phyloP scores from a whole-genome alignment of 2,329 filamentous ascomycete genomes.

The Arachnomyces sp. region DNA sequence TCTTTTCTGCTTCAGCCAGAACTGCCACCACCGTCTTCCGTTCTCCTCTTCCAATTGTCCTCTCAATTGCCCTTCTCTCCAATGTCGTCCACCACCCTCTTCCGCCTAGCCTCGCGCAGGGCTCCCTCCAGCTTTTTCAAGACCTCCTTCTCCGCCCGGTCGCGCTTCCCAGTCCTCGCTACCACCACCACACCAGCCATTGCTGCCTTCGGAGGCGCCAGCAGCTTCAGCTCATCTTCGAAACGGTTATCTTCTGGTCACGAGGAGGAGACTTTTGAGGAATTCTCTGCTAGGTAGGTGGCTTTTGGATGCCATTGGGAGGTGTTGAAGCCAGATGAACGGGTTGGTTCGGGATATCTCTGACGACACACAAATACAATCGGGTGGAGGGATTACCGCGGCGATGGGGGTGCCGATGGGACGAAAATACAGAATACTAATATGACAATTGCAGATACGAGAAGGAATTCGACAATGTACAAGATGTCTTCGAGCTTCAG shows the following conservation, averaged over 20 bases:
- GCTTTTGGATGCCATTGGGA: slow-evolving; percentile 18
- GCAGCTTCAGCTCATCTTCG: slow-evolving; percentile 51
- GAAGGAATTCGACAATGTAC: slow-evolving; percentile 96
- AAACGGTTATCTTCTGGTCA: slow-evolving; percentile 54
- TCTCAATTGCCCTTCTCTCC: slow-evolving; percentile 18
- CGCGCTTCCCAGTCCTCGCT: slow-evolving; percentile 50
- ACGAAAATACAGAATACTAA: slow-evolving; percentile 20
- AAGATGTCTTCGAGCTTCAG: slow-evolving; percentile 99
- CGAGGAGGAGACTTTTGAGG: slow-evolving; percentile 95
- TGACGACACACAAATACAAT: slow-evolving; percentile 3
- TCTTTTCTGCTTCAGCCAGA: background rate
- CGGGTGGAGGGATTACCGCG: background rate
- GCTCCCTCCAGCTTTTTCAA: slow-evolving; percentile 53
- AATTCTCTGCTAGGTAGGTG: slow-evolving; percentile 90
- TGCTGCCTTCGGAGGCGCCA: slow-evolving; percentile 51
- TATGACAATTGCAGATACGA: slow-evolving; percentile 65
- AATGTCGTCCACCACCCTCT: slow-evolving; percentile 60
- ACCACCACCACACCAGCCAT: slow-evolving; percentile 44
- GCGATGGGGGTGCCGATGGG: slow-evolving; percentile 8
- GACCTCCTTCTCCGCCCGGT: slow-evolving; percentile 51
- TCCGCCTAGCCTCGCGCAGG: slow-evolving; percentile 64
- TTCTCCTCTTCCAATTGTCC: background rate
- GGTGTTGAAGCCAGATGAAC: background rate
- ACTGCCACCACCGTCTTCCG: slow-evolving; percentile 1
- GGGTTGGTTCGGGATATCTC: background rate